Evolutionary conservation across 1,284 basidiomycete genomes (phyloP).

Genomic region (Volvariella volvacea): DNA sequence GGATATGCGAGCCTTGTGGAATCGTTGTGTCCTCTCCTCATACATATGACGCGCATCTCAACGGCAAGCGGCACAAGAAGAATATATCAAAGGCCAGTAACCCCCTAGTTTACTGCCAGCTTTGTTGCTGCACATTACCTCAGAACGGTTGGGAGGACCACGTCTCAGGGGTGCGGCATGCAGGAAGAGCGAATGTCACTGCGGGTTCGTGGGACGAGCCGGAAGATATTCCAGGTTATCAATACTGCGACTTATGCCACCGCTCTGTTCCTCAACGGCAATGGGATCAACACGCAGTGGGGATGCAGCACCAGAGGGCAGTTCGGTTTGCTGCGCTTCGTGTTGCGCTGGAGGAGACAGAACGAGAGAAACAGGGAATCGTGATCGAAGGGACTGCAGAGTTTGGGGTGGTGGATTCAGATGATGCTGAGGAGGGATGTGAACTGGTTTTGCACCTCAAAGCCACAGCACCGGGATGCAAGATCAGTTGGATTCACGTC

Average conservation of each 20-base stretch:
- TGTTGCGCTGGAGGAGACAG: constrained; percentile 32
- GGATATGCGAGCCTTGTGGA: constrained; percentile 30
- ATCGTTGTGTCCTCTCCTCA: constrained; percentile 20
- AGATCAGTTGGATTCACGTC: constrained; percentile 19
- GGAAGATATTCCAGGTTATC: constrained; percentile 20
- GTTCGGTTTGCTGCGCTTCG: constrained; percentile 28
- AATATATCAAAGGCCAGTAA: constrained; percentile 14
- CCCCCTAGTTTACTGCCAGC: constrained; percentile 18
- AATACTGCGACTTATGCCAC: constrained; percentile 34
- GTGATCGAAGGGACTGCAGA: constrained; percentile 28
- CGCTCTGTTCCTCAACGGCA: constrained; percentile 18
- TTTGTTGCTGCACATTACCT: constrained; percentile 22
- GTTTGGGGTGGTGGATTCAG: constrained; percentile 31
- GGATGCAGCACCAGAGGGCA: constrained; percentile 24
- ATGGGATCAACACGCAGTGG: constrained; percentile 26
- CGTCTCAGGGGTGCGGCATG: constrained; percentile 20
- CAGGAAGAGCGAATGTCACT: constrained; percentile 10
- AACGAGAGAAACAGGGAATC: constrained; percentile 38
- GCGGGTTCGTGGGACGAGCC: constrained; percentile 20
- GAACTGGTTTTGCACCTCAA: constrained; percentile 15
- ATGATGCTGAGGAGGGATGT: constrained; percentile 19
- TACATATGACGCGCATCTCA: constrained; percentile 22
- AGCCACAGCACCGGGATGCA: constrained; percentile 23
- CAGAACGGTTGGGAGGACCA: constrained; percentile 24
- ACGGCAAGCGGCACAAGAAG: constrained; percentile 17